Percentiles rank a stretch among this genome's conserved stretches.
Conservation (phyloP, 768 basidiomycete genomes). For the Serendipita sp. region DNA sequence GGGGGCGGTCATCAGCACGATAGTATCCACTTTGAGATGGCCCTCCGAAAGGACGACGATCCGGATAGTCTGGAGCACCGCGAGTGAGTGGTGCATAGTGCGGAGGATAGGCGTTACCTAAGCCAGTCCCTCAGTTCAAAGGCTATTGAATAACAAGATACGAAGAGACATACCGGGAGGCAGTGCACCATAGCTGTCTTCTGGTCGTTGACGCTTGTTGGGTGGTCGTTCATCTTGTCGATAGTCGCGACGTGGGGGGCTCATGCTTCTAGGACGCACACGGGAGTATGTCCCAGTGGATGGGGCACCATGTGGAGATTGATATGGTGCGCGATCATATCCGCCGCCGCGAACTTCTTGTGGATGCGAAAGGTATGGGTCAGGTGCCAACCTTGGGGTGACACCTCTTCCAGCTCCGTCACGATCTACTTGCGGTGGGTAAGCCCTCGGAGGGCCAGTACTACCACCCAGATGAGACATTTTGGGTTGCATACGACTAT, state of each 20-base stretch:
- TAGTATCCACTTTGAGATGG: not conserved
- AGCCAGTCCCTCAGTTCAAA: not conserved
- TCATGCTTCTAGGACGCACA: not conserved
- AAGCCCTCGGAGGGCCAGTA: not conserved
- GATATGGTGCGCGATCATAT: slow-evolving; percentile 4
- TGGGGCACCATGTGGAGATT: not conserved
- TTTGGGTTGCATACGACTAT: not conserved
- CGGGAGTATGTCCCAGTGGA: not conserved
- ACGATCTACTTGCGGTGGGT: not conserved
- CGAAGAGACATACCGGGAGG: not conserved
- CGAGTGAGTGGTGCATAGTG: not conserved
- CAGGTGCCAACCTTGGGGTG: not conserved
- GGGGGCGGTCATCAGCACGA: not conserved
- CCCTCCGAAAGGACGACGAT: not conserved
- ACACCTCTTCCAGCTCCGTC: not conserved
- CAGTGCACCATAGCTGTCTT: not conserved
- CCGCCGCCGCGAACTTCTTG: not conserved
- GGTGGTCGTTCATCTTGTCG: not conserved
- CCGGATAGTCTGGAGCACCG: not conserved
- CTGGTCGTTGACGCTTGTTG: not conserved
- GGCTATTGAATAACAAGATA: not conserved
- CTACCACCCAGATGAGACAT: not conserved
- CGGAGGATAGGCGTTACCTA: not conserved
- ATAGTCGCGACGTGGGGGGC: not conserved
- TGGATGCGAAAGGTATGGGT: not conserved